Evolutionary conservation across 2,329 filamentous ascomycete genomes (phyloP), one percentile per base, ranked within the genome.

Genomic region (Triangularia verruculosa): DNA sequence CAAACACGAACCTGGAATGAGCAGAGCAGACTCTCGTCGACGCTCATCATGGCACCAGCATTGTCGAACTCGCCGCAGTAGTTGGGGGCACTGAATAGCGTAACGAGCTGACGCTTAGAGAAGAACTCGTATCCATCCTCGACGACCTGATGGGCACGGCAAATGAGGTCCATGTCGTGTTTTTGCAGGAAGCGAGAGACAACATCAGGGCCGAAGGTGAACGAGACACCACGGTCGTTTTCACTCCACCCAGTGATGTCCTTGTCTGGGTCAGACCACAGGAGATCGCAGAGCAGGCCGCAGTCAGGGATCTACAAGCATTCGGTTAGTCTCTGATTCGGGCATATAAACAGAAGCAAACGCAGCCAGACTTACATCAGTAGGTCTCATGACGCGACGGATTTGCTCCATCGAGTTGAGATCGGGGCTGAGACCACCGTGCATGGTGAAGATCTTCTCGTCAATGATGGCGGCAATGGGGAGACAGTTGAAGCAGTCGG

Each of bases 401-500:
- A 99, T 99, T 83, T 99, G 94, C 83, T 99, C 95, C 95, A 99
- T 99, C 32, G 93, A 97, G 85, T 98, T 97, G 70, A 99, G 84
- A 77, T 97, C 95, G 53, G 95, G 95, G 78, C 93, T 97, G 74
- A 99, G 82, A 75, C 95, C 95, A 76, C 95, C 95, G 80, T 99
- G 95, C 94, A 99, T 97, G 75, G 93, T 97, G 83, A 99, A 98
- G 76, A 99, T 99, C 89, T 98, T 99, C 84, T 97, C 95, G 75
- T 97, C 94, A 73, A 99, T 97, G 80, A 99, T 99, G 71, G 95
- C 94, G 64, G 94, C 95, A 78, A 99, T 98, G 56, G 94, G 94
- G 75, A 98, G 81, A 81, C 93, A 97, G 85, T 99, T 99, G 87
- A 99, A 99, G 85, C 93, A 97, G 78, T 99, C 94, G 68, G 93